These are phyloP conservation scores for Gnomoniopsis sp. DNA, from an alignment of 2,329 filamentous ascomycete genomes.

Conservation along the genomic window DNA sequence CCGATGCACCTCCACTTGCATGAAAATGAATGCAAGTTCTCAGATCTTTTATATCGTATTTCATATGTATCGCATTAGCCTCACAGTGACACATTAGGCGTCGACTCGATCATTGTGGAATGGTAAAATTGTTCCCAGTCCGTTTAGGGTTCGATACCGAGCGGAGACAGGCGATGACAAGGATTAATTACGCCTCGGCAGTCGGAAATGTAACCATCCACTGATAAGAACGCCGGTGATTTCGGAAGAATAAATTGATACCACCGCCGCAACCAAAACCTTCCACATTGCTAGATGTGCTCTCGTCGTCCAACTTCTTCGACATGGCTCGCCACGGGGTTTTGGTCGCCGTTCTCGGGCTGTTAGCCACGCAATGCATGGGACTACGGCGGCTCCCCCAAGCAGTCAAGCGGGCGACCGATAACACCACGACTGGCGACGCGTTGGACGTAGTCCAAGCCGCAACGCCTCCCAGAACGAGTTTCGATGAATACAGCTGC, in stretches of 20 bases:
- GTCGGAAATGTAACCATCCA: not conserved
- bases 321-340: not conserved
- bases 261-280: not conserved
- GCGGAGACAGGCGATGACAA: not conserved
- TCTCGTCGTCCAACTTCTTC: not conserved
- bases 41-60: not conserved
- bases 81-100: not conserved
- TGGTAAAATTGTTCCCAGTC: not conserved
- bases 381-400: not conserved
- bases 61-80: not conserved
- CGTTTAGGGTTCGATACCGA: not conserved
- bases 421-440: not conserved
- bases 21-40: not conserved
- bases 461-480: conserved; percentile 22
- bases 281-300: not conserved
- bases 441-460: conserved; percentile 26
- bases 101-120: not conserved
- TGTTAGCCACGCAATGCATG: not conserved
- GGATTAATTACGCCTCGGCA: not conserved
- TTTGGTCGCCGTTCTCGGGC: not conserved
- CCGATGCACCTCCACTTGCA: not conserved
- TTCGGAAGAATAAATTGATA: not conserved
- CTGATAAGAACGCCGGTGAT: not conserved
- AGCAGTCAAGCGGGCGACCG: not conserved
- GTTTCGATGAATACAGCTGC: conserved; percentile 21